phyloP scores from a whole-genome alignment of 371 early-diverging fungal genomes.

The Syncephalastrum contaminatum region DNA sequence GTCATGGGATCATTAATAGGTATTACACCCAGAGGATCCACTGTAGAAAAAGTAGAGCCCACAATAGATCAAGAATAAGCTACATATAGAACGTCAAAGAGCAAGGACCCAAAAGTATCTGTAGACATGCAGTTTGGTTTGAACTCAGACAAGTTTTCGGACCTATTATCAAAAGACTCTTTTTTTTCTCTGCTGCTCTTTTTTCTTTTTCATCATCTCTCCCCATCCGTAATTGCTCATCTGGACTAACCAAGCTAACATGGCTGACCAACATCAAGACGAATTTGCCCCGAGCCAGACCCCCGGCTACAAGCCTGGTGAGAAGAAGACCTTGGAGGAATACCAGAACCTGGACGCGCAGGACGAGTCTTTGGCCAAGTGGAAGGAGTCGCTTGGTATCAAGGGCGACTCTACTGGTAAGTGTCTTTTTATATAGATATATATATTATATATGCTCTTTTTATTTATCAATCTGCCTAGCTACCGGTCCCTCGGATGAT shows the following conservation, averaged over 20 bases:
- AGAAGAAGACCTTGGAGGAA: slow-evolving; percentile 90
- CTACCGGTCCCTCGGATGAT: slow-evolving; percentile 59
- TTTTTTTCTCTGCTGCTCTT: slow-evolving; percentile 16
- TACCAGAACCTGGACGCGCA: slow-evolving; percentile 82
- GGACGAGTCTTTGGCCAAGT: slow-evolving; percentile 93
- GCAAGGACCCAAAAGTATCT: too few relatives aligned
- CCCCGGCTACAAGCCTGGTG: slow-evolving; percentile 78
- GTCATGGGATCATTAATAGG: too few relatives aligned
- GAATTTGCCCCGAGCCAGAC: slow-evolving; percentile 81
- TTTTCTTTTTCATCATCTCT: slow-evolving; percentile 26
- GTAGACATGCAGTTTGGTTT: too few relatives aligned
- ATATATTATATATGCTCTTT: not conserved
- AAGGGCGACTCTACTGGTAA: slow-evolving; percentile 45
- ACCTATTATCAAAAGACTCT: slow-evolving; percentile 1
- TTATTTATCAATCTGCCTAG: slow-evolving; percentile 8
- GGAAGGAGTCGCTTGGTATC: slow-evolving; percentile 95
- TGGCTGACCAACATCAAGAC: slow-evolving; percentile 58
- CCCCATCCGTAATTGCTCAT: slow-evolving; percentile 11
- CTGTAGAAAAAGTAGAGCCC: too few relatives aligned
- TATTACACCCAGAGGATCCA: too few relatives aligned
- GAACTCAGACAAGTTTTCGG: too few relatives aligned
- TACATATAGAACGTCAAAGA: too few relatives aligned
- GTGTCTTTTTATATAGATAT: not conserved
- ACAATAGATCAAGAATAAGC: too few relatives aligned
- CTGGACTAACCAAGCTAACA: slow-evolving; percentile 13